Conservation (phyloP, 139 green algal genomes). For the Chlamydomonas sp. region DNA sequence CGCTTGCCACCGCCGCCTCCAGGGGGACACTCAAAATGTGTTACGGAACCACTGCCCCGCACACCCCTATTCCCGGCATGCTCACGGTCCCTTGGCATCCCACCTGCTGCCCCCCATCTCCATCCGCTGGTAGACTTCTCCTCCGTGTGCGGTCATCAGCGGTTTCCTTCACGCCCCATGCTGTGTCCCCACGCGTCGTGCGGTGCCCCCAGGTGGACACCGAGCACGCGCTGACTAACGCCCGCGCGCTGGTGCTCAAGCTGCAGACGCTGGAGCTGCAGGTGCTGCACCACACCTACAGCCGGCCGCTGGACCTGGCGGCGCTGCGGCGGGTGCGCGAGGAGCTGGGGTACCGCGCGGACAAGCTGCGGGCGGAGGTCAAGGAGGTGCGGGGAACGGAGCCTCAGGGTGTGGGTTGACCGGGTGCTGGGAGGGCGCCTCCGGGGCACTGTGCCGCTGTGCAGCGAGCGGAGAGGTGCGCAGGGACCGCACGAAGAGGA, state of each 20-base stretch:
- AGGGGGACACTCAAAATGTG: too few relatives aligned
- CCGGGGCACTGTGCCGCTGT: background rate
- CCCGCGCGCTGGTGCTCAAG: constrained; percentile 15
- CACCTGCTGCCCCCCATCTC: too few relatives aligned
- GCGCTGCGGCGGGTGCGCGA: constrained; percentile 6
- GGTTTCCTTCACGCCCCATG: background rate
- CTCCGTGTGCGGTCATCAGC: too few relatives aligned
- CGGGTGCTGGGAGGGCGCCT: background rate
- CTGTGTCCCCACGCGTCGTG: background rate
- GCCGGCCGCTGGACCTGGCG: background rate
- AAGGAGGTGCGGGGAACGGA: background rate
- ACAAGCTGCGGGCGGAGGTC: background rate
- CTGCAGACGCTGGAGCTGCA: constrained; percentile 30
- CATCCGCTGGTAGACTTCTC: too few relatives aligned
- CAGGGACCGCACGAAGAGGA: too few relatives aligned
- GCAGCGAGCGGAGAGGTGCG: background rate
- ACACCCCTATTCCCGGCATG: too few relatives aligned
- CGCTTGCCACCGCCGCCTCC: too few relatives aligned
- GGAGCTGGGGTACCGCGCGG: background rate
- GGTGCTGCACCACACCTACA: constrained; percentile 2
- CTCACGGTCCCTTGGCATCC: too few relatives aligned
- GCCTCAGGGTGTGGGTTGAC: background rate
- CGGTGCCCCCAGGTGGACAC: background rate
- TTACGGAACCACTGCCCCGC: too few relatives aligned
- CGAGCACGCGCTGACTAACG: background rate